Evolutionary conservation across 108 stramenopile species (phyloP).

Genomic region (Cyclotella atomus): DNA sequence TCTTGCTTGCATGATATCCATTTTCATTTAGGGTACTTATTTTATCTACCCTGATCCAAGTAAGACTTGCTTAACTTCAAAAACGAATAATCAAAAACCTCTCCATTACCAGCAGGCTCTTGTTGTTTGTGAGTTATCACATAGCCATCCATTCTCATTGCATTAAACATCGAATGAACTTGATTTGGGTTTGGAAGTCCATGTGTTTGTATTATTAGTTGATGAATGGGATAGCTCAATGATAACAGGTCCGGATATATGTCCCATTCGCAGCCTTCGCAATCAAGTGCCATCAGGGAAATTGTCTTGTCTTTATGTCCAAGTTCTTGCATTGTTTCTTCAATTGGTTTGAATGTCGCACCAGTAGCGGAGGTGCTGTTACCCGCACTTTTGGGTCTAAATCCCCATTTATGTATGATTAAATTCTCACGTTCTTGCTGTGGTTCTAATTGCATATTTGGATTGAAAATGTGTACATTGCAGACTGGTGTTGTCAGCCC

Average conservation of each 20-base stretch:
- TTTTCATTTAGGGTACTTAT: too few relatives aligned
- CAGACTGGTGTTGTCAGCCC: slow-evolving; percentile 1
- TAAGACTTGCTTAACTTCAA: slow-evolving; percentile 27
- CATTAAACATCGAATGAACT: slow-evolving; percentile 51
- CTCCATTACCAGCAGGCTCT: slow-evolving; percentile 25
- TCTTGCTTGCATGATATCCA: too few relatives aligned
- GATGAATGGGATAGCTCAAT: slow-evolving; percentile 31
- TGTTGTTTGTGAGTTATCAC: slow-evolving; percentile 62
- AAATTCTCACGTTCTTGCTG: slow-evolving; percentile 24
- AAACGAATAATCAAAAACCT: slow-evolving; percentile 39
- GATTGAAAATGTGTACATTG: slow-evolving; percentile 75
- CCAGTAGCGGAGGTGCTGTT: neutral
- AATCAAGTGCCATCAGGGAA: slow-evolving; percentile 66
- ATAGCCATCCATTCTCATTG: slow-evolving; percentile 52
- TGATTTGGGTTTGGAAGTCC: slow-evolving; percentile 19
- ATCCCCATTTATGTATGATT: slow-evolving; percentile 60
- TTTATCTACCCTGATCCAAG: slow-evolving; percentile 23
- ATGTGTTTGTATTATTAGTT: slow-evolving; percentile 52
- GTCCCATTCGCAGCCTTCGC: slow-evolving; percentile 71
- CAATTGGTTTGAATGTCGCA: slow-evolving; percentile 50
- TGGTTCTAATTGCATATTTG: slow-evolving; percentile 9
- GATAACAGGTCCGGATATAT: slow-evolving; percentile 30
- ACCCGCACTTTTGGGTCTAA: slow-evolving; percentile 27
- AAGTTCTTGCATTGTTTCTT: slow-evolving; percentile 54
- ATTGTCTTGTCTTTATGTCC: slow-evolving; percentile 60